These are phyloP conservation scores for Vicia sativa DNA, from an alignment of 306 rosid genomes.

Conservation along the genomic window DNA sequence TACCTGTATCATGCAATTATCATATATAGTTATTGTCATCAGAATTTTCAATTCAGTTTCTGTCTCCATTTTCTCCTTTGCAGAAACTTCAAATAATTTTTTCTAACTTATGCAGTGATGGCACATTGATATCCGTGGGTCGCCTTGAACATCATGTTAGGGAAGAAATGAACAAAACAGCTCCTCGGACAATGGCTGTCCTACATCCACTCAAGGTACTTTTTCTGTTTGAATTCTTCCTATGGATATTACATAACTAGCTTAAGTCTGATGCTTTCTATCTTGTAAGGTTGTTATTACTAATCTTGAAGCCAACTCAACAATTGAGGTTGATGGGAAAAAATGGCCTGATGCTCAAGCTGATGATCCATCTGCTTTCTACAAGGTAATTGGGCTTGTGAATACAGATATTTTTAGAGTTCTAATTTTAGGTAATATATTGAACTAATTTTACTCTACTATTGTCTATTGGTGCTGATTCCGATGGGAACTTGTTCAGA, in stretches of 20 bases:
- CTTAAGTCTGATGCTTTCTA: constrained; percentile 27
- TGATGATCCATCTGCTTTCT: constrained; percentile 71
- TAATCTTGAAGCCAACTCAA: constrained; percentile 72
- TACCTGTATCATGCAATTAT: background rate
- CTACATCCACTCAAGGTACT: constrained; percentile 86
- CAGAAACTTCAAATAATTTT: background rate
- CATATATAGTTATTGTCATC: background rate
- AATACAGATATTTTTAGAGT: constrained; percentile 27
- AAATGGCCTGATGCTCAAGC: constrained; percentile 88
- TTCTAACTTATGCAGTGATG: constrained; percentile 65
- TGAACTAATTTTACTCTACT: background rate
- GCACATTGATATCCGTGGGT: constrained; percentile 78
- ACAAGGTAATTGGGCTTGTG: constrained; percentile 61
- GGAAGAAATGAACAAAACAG: constrained; percentile 85
- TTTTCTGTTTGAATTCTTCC: constrained; percentile 36
- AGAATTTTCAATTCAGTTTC: background rate
- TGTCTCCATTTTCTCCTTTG: background rate
- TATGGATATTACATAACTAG: background rate
- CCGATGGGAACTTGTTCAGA: background rate
- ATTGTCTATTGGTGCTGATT: constrained; percentile 8
- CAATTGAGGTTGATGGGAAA: constrained; percentile 78
- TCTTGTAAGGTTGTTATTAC: constrained; percentile 78
- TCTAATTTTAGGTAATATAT: constrained; percentile 1
- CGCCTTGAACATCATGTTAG: constrained; percentile 93
- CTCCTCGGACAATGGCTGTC: constrained; percentile 83